A percentile compares a stretch with the other conserved stretches of the same genome.
Evolutionary conservation across 257 asterid genomes (phyloP).

Genomic region (Lavandula angustifolia): DNA sequence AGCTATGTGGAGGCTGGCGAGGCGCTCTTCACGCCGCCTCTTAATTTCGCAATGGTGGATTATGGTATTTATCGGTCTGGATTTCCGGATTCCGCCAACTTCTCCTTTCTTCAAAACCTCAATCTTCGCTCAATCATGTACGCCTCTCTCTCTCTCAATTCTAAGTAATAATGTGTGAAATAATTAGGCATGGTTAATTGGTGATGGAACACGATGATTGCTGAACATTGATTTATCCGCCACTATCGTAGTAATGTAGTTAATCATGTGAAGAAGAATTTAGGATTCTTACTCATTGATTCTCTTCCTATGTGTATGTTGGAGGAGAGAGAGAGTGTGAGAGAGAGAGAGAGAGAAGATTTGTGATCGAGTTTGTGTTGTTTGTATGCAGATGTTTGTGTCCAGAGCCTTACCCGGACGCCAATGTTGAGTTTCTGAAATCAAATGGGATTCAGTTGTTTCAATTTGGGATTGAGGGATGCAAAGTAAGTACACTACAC

Average conservation of each 20-base stretch:
- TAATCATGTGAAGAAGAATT: too few relatives aligned
- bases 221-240: too few relatives aligned
- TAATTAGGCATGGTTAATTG: too few relatives aligned
- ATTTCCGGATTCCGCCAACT: slow-evolving; percentile 67
- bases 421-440: slow-evolving; percentile 67
- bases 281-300: too few relatives aligned
- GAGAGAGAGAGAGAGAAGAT: too few relatives aligned
- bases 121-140: slow-evolving; percentile 73
- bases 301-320: too few relatives aligned
- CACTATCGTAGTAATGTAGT: too few relatives aligned
- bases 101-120: slow-evolving; percentile 68
- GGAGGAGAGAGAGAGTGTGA: too few relatives aligned
- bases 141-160: slow-evolving; percentile 20
- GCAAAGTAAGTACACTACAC: slow-evolving; percentile 48
- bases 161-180: too few relatives aligned
- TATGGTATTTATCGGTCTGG: slow-evolving; percentile 75
- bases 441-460: slow-evolving; percentile 63
- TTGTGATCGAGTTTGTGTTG: background rate
- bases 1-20: slow-evolving; percentile 42
- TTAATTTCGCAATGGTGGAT: slow-evolving; percentile 79
- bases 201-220: too few relatives aligned
- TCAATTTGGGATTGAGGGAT: slow-evolving; percentile 82
- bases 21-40: slow-evolving; percentile 64
- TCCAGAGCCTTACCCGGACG: slow-evolving; percentile 77
- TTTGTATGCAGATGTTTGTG: slow-evolving; percentile 58